Base-by-base conservation (phyloP, 768 basidiomycete genomes). In the Tylopilus balloui region DNA sequence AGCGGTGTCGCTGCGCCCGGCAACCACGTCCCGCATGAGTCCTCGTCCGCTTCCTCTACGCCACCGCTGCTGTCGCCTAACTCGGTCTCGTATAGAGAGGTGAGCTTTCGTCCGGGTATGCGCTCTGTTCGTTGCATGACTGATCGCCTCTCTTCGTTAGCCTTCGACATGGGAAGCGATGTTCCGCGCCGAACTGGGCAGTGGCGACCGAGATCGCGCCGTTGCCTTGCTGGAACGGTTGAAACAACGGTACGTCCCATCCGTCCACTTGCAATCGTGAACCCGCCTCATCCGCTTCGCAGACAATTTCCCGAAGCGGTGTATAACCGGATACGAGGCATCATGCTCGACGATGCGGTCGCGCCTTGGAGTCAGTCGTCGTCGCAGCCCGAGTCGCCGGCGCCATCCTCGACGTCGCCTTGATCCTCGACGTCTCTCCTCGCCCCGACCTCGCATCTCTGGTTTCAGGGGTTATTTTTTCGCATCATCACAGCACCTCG, bases 131-230 rank as follows among this genome's bases (percentile, higher is more conserved):
- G 21, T 23, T 21, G 14, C 14, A 31, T 14, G 31, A 23, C 25
- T 43, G 1, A 27, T 32, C 13, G 7, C 3, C 8, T 29, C 2
- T 3, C 5, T 2, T 24, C 27, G 7, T 13, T 21, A 90, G 84
- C 92, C 91, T 12, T 92, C 88, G 34, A 94, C 92, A 1, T 95
- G 89, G 85, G 96, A 98, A 62, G 83, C 82, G 5, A 98, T 99
- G 93, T 81, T 99, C 54, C 80, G 90, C 13, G 89, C 88, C 1
- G 96, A 99, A 64, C 74, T 98, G 11, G 83, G 83, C 17, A 79
- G 77, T 43, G 89, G 89, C 12, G 79, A 90, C 56, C 79, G 82
- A 12, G 78, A 83, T 39, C 74, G 75, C 11, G 95, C 94, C 0
- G 40, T 80, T 4, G 78, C 73, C 3, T 73, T 97, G 0, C 73